phyloP scores from a whole-genome alignment of 345 rosid genomes.

The Euphorbia pulcherrima region DNA sequence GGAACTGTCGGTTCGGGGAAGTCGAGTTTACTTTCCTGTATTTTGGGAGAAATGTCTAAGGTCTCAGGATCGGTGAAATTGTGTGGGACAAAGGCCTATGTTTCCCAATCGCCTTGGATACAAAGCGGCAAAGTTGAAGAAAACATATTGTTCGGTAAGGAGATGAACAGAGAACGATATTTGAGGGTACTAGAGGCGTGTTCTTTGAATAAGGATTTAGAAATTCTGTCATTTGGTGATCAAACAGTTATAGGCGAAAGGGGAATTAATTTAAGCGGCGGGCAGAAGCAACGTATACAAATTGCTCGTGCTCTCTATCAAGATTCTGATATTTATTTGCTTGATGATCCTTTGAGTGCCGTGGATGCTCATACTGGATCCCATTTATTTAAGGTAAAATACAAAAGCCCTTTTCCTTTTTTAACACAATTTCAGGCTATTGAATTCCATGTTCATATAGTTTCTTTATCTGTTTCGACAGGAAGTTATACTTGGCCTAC shows the following conservation, averaged over 20 bases:
- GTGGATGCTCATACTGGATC: conserved; percentile 89
- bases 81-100: conserved; percentile 69
- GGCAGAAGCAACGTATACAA: conserved; percentile 82
- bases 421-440: neutral
- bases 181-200: conserved; percentile 67
- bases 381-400: conserved; percentile 64
- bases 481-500: conserved; percentile 50
- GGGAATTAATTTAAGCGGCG: conserved; percentile 83
- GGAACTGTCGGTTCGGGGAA: conserved; percentile 81
- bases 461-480: conserved; percentile 19
- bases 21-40: conserved; percentile 67
- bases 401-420: neutral
- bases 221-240: conserved; percentile 69
- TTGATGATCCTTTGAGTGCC: conserved; percentile 92
- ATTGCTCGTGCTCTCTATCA: conserved; percentile 86
- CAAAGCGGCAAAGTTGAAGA: conserved; percentile 78
- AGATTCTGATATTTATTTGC: conserved; percentile 74
- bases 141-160: conserved; percentile 71
- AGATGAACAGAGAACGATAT: conserved; percentile 62
- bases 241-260: conserved; percentile 82
- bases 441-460: neutral
- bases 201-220: conserved; percentile 61
- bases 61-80: conserved; percentile 55
- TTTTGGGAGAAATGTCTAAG: conserved; percentile 66
- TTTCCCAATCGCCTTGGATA: conserved; percentile 89